Evolutionary conservation across 2,329 filamentous ascomycete species (phyloP).

Genomic region (Nakataea oryzae): DNA sequence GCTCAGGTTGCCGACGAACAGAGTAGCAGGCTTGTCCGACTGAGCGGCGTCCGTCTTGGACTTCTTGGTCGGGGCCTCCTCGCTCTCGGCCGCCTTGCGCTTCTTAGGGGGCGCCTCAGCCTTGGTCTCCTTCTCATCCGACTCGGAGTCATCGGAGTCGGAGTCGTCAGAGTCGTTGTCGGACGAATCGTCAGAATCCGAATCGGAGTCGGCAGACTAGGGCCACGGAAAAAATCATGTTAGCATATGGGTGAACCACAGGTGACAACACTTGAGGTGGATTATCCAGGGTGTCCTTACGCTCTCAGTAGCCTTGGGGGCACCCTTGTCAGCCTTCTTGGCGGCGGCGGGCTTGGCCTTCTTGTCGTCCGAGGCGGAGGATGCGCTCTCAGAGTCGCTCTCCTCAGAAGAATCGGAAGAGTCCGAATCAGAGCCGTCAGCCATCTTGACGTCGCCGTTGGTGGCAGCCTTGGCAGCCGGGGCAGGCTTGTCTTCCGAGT

Average conservation of each 20-base stretch:
- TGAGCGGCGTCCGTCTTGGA: constrained; percentile 42
- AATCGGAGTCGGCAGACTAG: constrained; percentile 18
- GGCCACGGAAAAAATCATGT: background rate
- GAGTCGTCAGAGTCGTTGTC: constrained; percentile 19
- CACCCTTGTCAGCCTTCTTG: constrained; percentile 13
- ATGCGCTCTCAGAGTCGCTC: constrained; percentile 17
- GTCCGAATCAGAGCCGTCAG: constrained; percentile 20
- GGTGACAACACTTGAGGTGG: background rate
- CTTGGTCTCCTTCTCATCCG: constrained; percentile 24
- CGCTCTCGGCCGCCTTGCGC: constrained; percentile 51
- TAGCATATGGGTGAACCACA: background rate
- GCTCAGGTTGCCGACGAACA: constrained; percentile 84
- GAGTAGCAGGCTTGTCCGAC: constrained; percentile 47
- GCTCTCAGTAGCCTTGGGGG: constrained; percentile 17
- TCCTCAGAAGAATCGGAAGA: constrained; percentile 21
- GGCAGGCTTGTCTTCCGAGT: constrained; percentile 16
- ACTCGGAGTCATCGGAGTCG: constrained; percentile 16
- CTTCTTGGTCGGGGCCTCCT: constrained; percentile 52
- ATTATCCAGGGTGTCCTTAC: constrained; percentile 6
- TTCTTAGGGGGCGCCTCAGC: constrained; percentile 48
- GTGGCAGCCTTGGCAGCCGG: constrained; percentile 10
- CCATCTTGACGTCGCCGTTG: constrained; percentile 11
- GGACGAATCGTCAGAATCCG: constrained; percentile 18
- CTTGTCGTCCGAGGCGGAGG: constrained; percentile 13
- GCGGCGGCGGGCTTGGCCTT: constrained; percentile 12